Conservation (phyloP, 139 green algal genomes). For the Haematococcus lacustris region DNA sequence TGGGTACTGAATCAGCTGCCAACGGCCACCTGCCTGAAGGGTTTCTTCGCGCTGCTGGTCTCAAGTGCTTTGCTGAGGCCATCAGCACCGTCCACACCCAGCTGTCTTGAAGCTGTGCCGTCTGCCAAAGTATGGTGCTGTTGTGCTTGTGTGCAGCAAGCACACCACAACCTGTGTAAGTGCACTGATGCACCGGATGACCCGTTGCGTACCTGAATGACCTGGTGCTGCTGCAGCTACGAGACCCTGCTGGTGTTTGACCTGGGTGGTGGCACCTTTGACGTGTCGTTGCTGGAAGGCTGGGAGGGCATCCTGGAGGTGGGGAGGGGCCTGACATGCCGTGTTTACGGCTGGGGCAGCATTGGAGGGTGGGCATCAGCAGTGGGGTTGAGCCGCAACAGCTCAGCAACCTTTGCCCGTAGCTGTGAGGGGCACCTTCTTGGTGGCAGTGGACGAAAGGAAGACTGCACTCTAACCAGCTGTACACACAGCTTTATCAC, state of each 20-base stretch:
- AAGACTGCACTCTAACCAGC: too few species aligned
- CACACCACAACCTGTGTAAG: background rate
- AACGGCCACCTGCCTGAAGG: too few species aligned
- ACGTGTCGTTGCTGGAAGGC: constrained; percentile 69
- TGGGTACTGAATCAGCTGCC: too few species aligned
- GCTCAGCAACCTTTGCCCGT: too few species aligned
- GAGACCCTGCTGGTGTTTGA: constrained; percentile 78
- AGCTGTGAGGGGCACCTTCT: too few species aligned
- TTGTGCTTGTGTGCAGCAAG: background rate
- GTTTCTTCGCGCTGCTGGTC: too few species aligned
- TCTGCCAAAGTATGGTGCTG: background rate
- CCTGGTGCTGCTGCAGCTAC: constrained; percentile 6
- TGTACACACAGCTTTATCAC: too few species aligned
- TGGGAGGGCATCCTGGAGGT: constrained; percentile 68
- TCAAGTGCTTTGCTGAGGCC: too few species aligned
- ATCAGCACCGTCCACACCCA: background rate
- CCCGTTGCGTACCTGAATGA: background rate
- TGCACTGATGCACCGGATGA: constrained; percentile 3
- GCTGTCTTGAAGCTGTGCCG: background rate
- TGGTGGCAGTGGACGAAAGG: too few species aligned
- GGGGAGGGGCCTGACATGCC: background rate
- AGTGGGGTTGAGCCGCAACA: too few species aligned
- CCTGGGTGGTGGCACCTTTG: constrained; percentile 75
- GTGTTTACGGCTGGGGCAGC: too few species aligned
- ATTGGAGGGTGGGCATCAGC: too few species aligned